Evolutionary conservation across 345 rosid genomes (phyloP).

Genomic region (Hevea brasiliensis): DNA sequence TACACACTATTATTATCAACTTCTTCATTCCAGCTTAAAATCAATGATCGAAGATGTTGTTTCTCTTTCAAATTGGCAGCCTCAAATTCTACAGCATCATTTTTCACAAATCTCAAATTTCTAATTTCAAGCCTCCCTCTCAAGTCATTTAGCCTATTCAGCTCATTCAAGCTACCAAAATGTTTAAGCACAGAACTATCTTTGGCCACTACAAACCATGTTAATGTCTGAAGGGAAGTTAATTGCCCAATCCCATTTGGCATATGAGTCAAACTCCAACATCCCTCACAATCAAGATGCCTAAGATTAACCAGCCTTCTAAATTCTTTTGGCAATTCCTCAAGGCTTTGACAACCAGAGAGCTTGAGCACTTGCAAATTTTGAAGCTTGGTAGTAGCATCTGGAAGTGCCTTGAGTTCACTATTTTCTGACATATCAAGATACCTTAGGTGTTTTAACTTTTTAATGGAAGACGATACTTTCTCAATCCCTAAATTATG

Average conservation of each 20-base stretch:
- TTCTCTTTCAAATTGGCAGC: not conserved
- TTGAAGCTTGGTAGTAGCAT: slow-evolving; percentile 6
- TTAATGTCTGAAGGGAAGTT: slow-evolving; percentile 1
- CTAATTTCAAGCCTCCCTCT: not conserved
- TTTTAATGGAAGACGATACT: not conserved
- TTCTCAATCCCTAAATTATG: not conserved
- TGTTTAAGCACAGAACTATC: not conserved
- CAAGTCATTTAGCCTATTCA: not conserved
- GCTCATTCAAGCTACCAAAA: not conserved
- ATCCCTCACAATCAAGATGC: not conserved
- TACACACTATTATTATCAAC: not conserved
- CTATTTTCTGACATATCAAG: not conserved
- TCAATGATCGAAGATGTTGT: slow-evolving; percentile 1
- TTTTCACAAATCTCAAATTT: not conserved
- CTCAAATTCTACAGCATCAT: not conserved
- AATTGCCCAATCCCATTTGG: not conserved
- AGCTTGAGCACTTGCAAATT: slow-evolving; percentile 18
- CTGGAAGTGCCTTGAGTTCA: slow-evolving; percentile 8
- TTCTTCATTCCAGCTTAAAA: not conserved
- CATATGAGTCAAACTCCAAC: not conserved
- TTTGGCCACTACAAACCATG: slow-evolving; percentile 8
- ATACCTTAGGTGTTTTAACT: not conserved
- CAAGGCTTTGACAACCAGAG: not conserved
- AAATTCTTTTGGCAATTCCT: slow-evolving; percentile 16
- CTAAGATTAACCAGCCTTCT: slow-evolving; percentile 13